A percentile compares a stretch with the other conserved stretches of the same genome.
phyloP scores from a whole-genome alignment of 805 yeast species.

The Wickerhamomyces rabaulensis region DNA sequence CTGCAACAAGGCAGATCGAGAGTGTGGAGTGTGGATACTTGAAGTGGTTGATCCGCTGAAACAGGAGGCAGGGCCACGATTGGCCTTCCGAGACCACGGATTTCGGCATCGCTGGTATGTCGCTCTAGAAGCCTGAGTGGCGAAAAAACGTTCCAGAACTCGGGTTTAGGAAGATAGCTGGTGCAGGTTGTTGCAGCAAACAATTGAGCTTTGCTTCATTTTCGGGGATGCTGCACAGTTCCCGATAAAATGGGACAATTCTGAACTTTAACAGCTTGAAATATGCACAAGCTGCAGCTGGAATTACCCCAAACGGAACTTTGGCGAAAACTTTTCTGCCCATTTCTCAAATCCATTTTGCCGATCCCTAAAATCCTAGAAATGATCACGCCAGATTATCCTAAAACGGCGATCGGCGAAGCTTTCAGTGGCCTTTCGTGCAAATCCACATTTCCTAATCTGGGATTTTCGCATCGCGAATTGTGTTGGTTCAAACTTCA shows the following conservation, averaged over 20 bases:
- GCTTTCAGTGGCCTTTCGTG: neutral
- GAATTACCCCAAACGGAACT: neutral
- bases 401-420: neutral
- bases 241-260: neutral
- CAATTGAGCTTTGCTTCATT: neutral
- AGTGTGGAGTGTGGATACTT: no score
- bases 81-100: no score
- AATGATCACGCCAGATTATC: neutral
- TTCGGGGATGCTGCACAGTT: neutral
- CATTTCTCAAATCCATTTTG: no score
- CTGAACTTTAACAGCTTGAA: neutral
- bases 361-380: neutral
- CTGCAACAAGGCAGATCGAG: no score
- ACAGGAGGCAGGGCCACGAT: no score
- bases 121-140: no score
- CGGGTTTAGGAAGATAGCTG: neutral
- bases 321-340: neutral
- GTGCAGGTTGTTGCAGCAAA: neutral
- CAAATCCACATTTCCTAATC: neutral
- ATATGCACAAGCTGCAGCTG: neutral
- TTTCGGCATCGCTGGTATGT: no score
- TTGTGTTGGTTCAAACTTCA: neutral
- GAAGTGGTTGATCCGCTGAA: no score
- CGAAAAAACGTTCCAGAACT: neutral
- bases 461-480: neutral